A percentile compares a stretch with the other conserved stretches of the same genome.
phyloP scores from a whole-genome alignment of 108 stramenopile genomes.

The Chaetoceros tenuissimus region DNA sequence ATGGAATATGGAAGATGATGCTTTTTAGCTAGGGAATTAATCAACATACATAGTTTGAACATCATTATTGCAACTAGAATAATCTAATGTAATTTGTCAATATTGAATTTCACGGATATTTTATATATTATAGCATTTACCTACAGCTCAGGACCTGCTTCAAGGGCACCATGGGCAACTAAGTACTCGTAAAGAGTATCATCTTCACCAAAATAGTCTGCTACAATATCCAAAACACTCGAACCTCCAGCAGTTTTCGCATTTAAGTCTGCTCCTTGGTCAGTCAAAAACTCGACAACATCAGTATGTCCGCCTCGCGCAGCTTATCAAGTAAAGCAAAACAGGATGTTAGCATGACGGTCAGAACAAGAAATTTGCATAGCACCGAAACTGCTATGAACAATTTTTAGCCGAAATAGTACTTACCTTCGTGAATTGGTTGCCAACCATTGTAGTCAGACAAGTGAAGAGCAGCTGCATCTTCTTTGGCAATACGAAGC shows the following conservation, averaged over 20 bases:
- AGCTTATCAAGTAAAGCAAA: slow-evolving; percentile 15
- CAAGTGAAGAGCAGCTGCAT: slow-evolving; percentile 21
- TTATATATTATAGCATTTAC: too few species aligned
- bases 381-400: not conserved
- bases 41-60: too few species aligned
- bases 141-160: not conserved
- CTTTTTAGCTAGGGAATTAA: too few species aligned
- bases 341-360: not conserved
- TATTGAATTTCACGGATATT: too few species aligned
- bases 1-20: slow-evolving; percentile 48
- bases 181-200: not conserved
- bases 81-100: too few species aligned
- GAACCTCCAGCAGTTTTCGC: slow-evolving; percentile 16
- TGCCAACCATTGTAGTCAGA: slow-evolving; percentile 45
- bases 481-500: slow-evolving; percentile 6
- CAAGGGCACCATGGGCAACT: not conserved
- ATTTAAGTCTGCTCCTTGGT: slow-evolving; percentile 43
- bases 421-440: slow-evolving; percentile 29
- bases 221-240: slow-evolving; percentile 13
- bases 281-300: slow-evolving; percentile 23
- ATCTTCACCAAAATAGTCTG: slow-evolving; percentile 15
- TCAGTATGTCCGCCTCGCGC: slow-evolving; percentile 26
- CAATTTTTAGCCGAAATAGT: not conserved
- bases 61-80: too few species aligned
- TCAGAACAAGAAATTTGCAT: too few species aligned